These are phyloP conservation scores for Botryobasidium botryosum DNA, from an alignment of 768 basidiomycete genomes.

Conservation along the genomic window DNA sequence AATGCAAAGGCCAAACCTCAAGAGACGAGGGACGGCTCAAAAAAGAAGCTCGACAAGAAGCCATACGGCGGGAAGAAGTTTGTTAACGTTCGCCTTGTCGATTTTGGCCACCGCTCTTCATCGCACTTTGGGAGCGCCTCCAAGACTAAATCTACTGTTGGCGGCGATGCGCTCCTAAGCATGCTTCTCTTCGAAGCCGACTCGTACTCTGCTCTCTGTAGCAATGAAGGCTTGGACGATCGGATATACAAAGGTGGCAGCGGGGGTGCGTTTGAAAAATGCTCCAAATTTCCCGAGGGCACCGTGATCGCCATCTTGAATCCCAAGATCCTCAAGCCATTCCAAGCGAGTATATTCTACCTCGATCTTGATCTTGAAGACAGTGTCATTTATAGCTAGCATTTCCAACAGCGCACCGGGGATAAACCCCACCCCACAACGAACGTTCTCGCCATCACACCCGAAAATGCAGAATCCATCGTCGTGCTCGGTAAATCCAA, in stretches of 20 bases:
- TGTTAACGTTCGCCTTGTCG: constrained; percentile 69
- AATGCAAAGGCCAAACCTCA: not conserved
- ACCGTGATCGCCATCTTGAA: constrained; percentile 83
- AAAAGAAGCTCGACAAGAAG: not conserved
- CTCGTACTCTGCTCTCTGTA: constrained; percentile 24
- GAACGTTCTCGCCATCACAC: constrained; percentile 77
- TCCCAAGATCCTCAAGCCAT: constrained; percentile 72
- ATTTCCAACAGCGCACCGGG: constrained; percentile 15
- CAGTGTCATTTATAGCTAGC: not conserved
- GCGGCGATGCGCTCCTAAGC: constrained; percentile 73
- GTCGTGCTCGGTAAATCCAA: constrained; percentile 70
- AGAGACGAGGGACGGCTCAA: constrained; percentile 11
- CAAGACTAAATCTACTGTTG: constrained; percentile 36
- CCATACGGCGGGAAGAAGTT: constrained; percentile 49
- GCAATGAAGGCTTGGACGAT: constrained; percentile 35
- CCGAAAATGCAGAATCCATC: constrained; percentile 62
- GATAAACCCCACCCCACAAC: constrained; percentile 51
- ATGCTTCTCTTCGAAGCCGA: constrained; percentile 85
- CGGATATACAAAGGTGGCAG: constrained; percentile 75
- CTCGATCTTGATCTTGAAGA: constrained; percentile 22
- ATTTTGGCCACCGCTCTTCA: constrained; percentile 51
- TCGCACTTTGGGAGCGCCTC: constrained; percentile 22
- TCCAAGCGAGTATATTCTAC: constrained; percentile 36
- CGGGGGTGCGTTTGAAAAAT: constrained; percentile 77
- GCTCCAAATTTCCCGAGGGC: constrained; percentile 74